Evolutionary conservation across 23 red algal species (phyloP).

Genomic region (Gracilaria gracilis): DNA sequence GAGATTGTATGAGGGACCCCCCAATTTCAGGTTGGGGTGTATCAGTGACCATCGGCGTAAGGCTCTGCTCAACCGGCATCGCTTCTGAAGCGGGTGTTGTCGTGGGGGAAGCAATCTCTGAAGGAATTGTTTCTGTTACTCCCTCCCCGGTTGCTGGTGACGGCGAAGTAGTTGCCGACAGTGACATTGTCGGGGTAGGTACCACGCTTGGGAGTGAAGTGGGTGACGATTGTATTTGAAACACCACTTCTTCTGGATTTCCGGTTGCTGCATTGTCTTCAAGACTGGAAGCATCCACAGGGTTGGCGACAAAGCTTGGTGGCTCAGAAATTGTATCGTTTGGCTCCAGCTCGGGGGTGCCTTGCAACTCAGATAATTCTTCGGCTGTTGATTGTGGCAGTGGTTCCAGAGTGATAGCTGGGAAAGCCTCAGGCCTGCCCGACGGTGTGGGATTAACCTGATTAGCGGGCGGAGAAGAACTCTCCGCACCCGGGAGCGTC

Average conservation of each 20-base stretch:
- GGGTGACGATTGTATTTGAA: not conserved
- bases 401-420: conserved; percentile 5
- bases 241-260: not conserved
- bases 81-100: not conserved
- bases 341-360: not conserved
- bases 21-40: conserved; percentile 18
- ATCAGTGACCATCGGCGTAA: too few species aligned
- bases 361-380: conserved; percentile 11
- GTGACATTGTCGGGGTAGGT: not conserved
- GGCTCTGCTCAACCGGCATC: not conserved
- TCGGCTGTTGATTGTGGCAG: not conserved
- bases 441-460: not conserved
- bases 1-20: conserved; percentile 13
- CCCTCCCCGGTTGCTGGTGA: not conserved
- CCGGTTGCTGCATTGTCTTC: not conserved
- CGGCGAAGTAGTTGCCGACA: not conserved
- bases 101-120: not conserved
- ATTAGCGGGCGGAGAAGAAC: not conserved
- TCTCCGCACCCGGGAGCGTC: not conserved
- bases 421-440: not conserved
- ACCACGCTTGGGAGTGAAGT: not conserved
- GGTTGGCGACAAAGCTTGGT: not conserved
- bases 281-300: conserved; percentile 5
- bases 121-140: not conserved
- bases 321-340: not conserved